Evolutionary conservation across 495 filamentous ascomycete species (phyloP).

Genomic region (Evansstolkia leycettana): DNA sequence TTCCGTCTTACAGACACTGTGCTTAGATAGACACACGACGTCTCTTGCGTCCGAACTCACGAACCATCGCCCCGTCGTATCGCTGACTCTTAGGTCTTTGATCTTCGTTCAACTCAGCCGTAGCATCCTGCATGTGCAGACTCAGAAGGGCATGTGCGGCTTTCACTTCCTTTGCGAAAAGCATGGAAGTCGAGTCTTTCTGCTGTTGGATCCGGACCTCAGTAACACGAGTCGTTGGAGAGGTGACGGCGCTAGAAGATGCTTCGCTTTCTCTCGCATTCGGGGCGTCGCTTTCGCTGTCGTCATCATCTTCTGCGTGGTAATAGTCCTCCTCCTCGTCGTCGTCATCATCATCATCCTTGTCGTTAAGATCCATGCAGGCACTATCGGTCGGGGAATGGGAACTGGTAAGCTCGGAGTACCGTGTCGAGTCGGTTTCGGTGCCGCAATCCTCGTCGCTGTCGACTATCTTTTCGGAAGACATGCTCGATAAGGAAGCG

Average conservation of each 20-base stretch:
- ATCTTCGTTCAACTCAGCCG: conserved; percentile 2
- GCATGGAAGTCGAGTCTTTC: background rate
- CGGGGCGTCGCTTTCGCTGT: too few species aligned
- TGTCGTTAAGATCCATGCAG: conserved; percentile 6
- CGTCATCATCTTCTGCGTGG: background rate
- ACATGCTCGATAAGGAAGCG: background rate
- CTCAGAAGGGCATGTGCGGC: conserved; percentile 46
- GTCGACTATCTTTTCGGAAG: conserved; percentile 4
- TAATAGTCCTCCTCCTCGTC: conserved; percentile 11
- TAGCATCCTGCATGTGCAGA: conserved; percentile 35
- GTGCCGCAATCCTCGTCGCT: conserved; percentile 2
- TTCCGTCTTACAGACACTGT: too few species aligned
- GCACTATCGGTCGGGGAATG: background rate
- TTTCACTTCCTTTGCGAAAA: conserved; percentile 31
- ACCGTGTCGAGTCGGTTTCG: conserved; percentile 8
- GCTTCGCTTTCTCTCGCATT: background rate
- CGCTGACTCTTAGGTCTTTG: conserved; percentile 5
- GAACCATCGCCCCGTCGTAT: conserved; percentile 1
- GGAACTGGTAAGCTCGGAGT: background rate
- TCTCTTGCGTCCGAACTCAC: conserved; percentile 4
- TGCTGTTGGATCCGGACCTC: background rate
- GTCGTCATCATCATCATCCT: conserved; percentile 7
- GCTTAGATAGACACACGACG: conserved; percentile 14
- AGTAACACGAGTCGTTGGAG: background rate
- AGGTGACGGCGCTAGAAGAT: background rate